Conservation (phyloP, 768 basidiomycete species). For the Glaciozyma antarctica region DNA sequence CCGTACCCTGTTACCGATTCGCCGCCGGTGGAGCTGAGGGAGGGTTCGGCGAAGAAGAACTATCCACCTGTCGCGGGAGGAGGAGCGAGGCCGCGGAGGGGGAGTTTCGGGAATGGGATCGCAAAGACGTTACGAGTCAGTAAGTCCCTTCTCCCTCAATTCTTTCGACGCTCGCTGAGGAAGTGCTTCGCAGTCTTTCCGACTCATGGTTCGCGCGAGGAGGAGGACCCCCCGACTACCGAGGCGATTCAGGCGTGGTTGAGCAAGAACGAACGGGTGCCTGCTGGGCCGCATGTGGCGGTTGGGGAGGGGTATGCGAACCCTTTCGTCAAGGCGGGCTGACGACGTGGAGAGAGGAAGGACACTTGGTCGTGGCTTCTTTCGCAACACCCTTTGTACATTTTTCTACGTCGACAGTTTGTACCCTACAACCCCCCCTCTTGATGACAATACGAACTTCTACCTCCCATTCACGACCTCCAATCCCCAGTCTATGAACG, state of each 20-base stretch:
- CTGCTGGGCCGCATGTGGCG: background rate
- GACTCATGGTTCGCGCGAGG: background rate
- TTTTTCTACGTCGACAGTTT: too few species aligned
- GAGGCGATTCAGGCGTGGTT: background rate
- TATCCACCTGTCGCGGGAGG: constrained; percentile 6
- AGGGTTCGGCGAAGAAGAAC: too few species aligned
- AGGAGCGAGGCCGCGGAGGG: background rate
- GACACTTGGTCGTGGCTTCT: too few species aligned
- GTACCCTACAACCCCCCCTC: too few species aligned
- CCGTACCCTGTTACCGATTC: too few species aligned
- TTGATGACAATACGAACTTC: too few species aligned
- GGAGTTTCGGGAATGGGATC: constrained; percentile 17
- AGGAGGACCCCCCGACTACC: constrained; percentile 7
- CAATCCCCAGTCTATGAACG: background rate
- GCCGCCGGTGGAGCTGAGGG: background rate
- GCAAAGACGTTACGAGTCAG: constrained; percentile 18
- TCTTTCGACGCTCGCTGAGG: background rate
- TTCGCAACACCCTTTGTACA: too few species aligned
- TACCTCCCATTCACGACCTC: background rate
- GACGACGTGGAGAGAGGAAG: too few species aligned
- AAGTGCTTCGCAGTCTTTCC: background rate
- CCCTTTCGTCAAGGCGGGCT: background rate
- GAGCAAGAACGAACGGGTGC: background rate
- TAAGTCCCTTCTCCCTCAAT: background rate
- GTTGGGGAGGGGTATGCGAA: background rate